Percentiles rank a stretch among this genome's conserved stretches.
Conservation (phyloP, 2,329 filamentous ascomycete species). For the Zymoseptoria pseudotritici region DNA sequence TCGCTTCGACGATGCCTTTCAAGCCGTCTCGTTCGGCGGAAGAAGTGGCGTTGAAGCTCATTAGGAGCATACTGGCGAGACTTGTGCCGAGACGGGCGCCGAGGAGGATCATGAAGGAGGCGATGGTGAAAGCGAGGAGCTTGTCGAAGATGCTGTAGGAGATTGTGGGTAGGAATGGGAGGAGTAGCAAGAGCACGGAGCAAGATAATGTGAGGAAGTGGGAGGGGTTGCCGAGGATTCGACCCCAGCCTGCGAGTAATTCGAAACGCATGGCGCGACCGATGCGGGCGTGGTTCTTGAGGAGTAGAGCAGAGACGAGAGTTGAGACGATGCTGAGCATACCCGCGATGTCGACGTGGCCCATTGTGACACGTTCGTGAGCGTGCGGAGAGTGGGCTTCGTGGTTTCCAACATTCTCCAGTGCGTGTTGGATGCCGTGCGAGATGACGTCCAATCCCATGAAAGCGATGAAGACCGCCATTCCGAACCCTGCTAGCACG, state of each 20-base stretch:
- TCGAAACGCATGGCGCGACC: slow-evolving; percentile 83
- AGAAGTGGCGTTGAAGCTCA: slow-evolving; percentile 62
- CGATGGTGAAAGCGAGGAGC: slow-evolving; percentile 71
- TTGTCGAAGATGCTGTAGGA: slow-evolving; percentile 79
- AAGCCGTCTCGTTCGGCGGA: slow-evolving; percentile 44
- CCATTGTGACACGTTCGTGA: slow-evolving; percentile 62
- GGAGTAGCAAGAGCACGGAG: slow-evolving; percentile 67
- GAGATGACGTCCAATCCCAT: slow-evolving; percentile 94
- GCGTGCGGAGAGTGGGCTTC: slow-evolving; percentile 51
- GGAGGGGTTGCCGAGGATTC: slow-evolving; percentile 85
- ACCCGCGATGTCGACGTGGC: slow-evolving; percentile 73
- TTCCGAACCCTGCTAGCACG: slow-evolving; percentile 88
- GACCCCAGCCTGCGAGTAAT: slow-evolving; percentile 65
- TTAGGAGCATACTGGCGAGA: slow-evolving; percentile 88
- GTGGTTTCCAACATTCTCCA: slow-evolving; percentile 66
- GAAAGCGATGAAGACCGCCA: slow-evolving; percentile 94
- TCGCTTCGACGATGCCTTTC: slow-evolving; percentile 71
- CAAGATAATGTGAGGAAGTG: slow-evolving; percentile 91
- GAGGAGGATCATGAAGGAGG: slow-evolving; percentile 79
- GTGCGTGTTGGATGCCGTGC: slow-evolving; percentile 86
- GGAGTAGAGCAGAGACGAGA: slow-evolving; percentile 73
- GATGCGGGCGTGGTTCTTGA: slow-evolving; percentile 87
- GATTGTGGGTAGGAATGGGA: slow-evolving; percentile 74
- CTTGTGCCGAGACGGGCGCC: slow-evolving; percentile 77
- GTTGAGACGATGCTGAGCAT: slow-evolving; percentile 76